These are phyloP conservation scores for Jaltomata sinuosa DNA, from an alignment of 257 asterid genomes.

Conservation along the genomic window DNA sequence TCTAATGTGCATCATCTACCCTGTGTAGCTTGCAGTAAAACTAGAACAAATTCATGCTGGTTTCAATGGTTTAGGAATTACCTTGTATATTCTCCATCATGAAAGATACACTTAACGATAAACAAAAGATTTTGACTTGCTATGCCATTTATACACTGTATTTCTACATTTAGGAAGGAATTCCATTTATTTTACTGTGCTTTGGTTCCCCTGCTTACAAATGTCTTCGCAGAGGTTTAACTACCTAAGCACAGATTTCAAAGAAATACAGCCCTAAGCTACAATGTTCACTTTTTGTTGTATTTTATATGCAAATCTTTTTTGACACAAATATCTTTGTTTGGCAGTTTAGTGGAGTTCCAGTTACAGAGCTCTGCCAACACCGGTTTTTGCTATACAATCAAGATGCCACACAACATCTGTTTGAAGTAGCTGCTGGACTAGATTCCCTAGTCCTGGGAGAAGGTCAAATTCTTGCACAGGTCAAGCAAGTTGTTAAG, in stretches of 20 bases:
- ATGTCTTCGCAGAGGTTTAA: background rate
- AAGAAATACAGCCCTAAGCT: background rate
- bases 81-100: background rate
- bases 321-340: background rate
- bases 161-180: background rate
- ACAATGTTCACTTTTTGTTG: background rate
- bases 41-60: background rate
- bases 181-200: background rate
- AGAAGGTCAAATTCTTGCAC: conserved; percentile 94
- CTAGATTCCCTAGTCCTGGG: conserved; percentile 91
- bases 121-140: background rate
- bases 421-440: conserved; percentile 87
- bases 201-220: background rate
- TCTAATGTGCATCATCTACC: background rate
- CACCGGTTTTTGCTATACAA: conserved; percentile 63
- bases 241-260: background rate
- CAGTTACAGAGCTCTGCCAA: conserved; percentile 51
- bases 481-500: conserved; percentile 84
- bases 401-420: conserved; percentile 65
- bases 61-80: background rate
- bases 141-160: background rate
- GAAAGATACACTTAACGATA: background rate
- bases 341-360: conserved; percentile 69
- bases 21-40: background rate
- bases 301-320: background rate